phyloP scores from a whole-genome alignment of 2,329 filamentous ascomycete species.

The Aspergillus aculeatus region DNA sequence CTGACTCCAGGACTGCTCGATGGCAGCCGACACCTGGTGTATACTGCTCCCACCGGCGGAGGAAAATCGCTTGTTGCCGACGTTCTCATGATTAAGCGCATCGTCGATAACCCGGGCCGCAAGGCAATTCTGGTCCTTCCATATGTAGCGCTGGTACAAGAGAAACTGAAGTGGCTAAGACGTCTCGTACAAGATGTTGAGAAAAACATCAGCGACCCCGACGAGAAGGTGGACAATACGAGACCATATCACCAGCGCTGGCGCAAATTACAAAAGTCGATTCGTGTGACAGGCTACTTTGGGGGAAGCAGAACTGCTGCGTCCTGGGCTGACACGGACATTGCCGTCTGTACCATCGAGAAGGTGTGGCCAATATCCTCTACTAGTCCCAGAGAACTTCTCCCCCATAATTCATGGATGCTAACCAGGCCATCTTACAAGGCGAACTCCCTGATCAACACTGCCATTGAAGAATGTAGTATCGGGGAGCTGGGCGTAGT shows the following conservation, averaged over 20 bases:
- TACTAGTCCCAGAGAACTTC: not conserved
- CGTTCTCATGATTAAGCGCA: conserved; percentile 69
- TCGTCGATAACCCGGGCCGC: conserved; percentile 61
- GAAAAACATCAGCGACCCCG: conserved; percentile 34
- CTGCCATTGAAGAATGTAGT: conserved; percentile 68
- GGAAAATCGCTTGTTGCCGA: conserved; percentile 74
- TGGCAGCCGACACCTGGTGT: conserved; percentile 70
- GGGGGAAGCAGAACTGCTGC: conserved; percentile 67
- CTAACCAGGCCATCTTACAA: conserved; percentile 32
- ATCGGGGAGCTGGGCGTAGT: conserved; percentile 65
- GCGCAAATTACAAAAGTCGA: conserved; percentile 56
- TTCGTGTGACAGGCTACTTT: conserved; percentile 71
- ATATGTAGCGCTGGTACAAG: conserved; percentile 76
- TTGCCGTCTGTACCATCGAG: conserved; percentile 77
- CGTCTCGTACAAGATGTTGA: conserved; percentile 62
- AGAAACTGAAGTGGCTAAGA: conserved; percentile 73
- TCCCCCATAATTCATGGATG: not conserved
- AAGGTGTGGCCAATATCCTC: conserved; percentile 52
- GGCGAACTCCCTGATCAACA: conserved; percentile 73
- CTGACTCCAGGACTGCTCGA: conserved; percentile 64
- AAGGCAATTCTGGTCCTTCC: conserved; percentile 73
- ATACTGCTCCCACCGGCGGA: conserved; percentile 74
- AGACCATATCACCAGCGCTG: conserved; percentile 51
- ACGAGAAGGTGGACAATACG: conserved; percentile 36
- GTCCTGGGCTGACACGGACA: conserved; percentile 72